A percentile compares a stretch with the other conserved stretches of the same genome.
Evolutionary conservation across 257 asterid species (phyloP).

Genomic region (Phtheirospermum japonicum): DNA sequence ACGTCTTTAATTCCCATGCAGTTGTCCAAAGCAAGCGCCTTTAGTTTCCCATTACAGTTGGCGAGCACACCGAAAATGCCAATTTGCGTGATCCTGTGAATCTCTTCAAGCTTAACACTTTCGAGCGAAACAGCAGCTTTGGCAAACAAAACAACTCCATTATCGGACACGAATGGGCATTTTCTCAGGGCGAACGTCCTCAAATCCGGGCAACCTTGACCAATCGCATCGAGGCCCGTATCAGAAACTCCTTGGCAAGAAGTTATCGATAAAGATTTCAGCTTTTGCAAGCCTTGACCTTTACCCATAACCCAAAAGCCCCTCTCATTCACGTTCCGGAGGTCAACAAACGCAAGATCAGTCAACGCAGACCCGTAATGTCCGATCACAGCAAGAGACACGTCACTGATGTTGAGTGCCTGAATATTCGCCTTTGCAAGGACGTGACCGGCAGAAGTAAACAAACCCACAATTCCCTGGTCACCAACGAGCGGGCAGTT

Average conservation of each 20-base stretch:
- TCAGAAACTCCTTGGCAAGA: constrained; percentile 83
- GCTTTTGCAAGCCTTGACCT: constrained; percentile 69
- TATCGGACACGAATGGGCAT: constrained; percentile 63
- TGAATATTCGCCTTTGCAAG: constrained; percentile 61
- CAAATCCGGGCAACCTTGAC: constrained; percentile 64
- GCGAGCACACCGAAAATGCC: constrained; percentile 68
- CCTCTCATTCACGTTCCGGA: constrained; percentile 70
- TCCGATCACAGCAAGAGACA: constrained; percentile 89
- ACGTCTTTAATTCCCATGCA: constrained; percentile 74
- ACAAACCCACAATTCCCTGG: constrained; percentile 65
- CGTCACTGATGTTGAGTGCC: constrained; percentile 57
- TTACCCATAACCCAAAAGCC: constrained; percentile 99
- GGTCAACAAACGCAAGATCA: constrained; percentile 50
- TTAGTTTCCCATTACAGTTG: constrained; percentile 52
- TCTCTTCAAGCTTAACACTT: constrained; percentile 64
- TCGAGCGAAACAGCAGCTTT: constrained; percentile 59
- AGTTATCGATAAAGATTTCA: constrained; percentile 55
- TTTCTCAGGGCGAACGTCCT: constrained; percentile 51
- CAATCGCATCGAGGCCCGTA: constrained; percentile 60
- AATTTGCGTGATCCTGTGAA: constrained; percentile 69
- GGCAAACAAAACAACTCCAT: constrained; percentile 59
- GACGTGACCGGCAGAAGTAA: constrained; percentile 60
- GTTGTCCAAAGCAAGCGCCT: constrained; percentile 55
- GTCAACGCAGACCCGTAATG: constrained; percentile 68
- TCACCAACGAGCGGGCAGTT: constrained; percentile 73